Evolutionary conservation across 352 stramenopile genomes (phyloP).

Genomic region (Thalassiosira livingstoniorum): DNA sequence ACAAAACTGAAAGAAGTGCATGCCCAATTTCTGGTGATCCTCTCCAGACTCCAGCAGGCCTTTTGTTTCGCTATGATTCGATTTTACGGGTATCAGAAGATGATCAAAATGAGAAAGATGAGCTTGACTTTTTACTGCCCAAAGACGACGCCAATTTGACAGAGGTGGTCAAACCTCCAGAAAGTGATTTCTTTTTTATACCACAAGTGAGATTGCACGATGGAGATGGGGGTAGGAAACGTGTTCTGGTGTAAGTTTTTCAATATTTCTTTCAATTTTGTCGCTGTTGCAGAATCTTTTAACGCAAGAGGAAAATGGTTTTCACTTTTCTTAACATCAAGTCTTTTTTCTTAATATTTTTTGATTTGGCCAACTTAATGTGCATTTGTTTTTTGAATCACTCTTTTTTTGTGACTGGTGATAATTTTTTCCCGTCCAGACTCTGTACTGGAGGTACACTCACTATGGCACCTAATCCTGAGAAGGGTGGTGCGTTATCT

Average conservation of each 20-base stretch:
- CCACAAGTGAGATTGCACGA: slow-evolving; percentile 69
- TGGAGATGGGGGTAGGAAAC: slow-evolving; percentile 60
- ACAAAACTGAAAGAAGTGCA: background rate
- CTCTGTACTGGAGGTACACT: slow-evolving; percentile 64
- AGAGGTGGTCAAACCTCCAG: slow-evolving; percentile 39
- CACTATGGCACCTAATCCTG: slow-evolving; percentile 57
- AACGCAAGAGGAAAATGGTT: no score
- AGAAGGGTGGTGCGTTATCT: slow-evolving; percentile 35
- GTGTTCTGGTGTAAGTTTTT: slow-evolving; percentile 50
- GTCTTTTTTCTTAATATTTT: no score
- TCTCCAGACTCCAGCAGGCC: slow-evolving; percentile 43
- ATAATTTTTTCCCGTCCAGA: no score
- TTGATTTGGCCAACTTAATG: no score
- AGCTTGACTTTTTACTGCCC: slow-evolving; percentile 34
- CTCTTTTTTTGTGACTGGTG: no score
- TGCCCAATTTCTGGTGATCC: slow-evolving; percentile 13
- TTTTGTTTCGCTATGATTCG: slow-evolving; percentile 40
- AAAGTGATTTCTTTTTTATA: slow-evolving; percentile 67
- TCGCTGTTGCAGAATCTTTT: no score
- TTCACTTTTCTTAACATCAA: no score
- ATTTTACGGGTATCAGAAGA: slow-evolving; percentile 1
- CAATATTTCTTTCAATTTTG: background rate
- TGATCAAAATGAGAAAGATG: slow-evolving; percentile 7
- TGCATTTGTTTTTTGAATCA: no score
- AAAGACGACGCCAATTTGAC: slow-evolving; percentile 51